Evolutionary conservation across 78 protist genomes (phyloP).

Genomic region (Cavenderia fasciculata): DNA sequence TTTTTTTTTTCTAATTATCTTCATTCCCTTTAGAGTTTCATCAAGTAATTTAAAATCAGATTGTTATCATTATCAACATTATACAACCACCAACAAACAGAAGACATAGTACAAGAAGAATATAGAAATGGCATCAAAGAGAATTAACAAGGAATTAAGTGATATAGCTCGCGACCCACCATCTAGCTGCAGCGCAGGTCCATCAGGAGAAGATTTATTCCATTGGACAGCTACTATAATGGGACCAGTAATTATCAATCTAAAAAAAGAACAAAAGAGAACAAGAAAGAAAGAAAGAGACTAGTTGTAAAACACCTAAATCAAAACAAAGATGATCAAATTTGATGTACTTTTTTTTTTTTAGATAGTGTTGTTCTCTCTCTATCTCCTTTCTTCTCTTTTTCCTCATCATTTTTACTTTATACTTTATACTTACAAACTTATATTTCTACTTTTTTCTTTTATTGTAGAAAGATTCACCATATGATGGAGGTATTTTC

Average conservation of each 20-base stretch:
- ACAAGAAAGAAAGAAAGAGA: too few species aligned
- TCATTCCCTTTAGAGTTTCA: too few species aligned
- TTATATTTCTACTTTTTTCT: not conserved
- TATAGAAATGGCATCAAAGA: constrained; percentile 74
- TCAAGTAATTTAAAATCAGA: too few species aligned
- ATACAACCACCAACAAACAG: too few species aligned
- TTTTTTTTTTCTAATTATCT: too few species aligned
- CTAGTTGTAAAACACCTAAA: not conserved
- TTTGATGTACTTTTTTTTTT: too few species aligned
- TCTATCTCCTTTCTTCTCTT: too few species aligned
- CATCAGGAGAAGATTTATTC: constrained; percentile 92
- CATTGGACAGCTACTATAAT: constrained; percentile 97
- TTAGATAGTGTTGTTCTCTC: too few species aligned
- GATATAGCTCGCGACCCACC: constrained; percentile 97
- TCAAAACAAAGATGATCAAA: too few species aligned
- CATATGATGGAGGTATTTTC: constrained; percentile 95
- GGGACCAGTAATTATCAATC: constrained; percentile 91
- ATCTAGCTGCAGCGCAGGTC: constrained; percentile 96
- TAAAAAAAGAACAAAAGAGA: too few species aligned
- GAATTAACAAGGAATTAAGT: constrained; percentile 87
- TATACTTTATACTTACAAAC: not conserved
- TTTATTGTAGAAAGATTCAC: constrained; percentile 82
- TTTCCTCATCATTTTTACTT: not conserved
- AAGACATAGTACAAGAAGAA: too few species aligned
- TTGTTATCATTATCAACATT: too few species aligned